A percentile compares a stretch with the other conserved stretches of the same genome.
phyloP scores from a whole-genome alignment of 2,329 filamentous ascomycete genomes.

The Microthyrium microscopicum region DNA sequence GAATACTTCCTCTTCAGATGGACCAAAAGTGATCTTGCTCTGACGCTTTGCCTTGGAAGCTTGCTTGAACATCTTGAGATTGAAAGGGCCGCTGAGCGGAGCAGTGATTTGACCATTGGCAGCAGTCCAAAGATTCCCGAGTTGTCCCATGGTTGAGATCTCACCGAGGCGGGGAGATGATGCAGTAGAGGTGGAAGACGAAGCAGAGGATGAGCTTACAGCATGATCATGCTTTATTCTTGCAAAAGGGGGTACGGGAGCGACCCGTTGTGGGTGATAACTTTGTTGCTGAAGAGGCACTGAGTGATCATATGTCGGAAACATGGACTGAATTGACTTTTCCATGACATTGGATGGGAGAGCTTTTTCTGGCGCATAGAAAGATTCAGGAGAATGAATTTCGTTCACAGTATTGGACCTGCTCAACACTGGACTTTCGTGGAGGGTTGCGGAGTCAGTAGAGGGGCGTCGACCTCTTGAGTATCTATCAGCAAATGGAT shows the following conservation, averaged over 20 bases:
- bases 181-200: slow-evolving; percentile 10
- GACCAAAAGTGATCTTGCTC: slow-evolving; percentile 48
- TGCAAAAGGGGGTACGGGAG: slow-evolving; percentile 46
- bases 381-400: slow-evolving; percentile 1
- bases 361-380: background rate
- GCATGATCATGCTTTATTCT: slow-evolving; percentile 43
- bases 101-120: slow-evolving; percentile 36
- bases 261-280: slow-evolving; percentile 50
- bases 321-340: slow-evolving; percentile 58
- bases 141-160: slow-evolving; percentile 38
- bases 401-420: slow-evolving; percentile 1
- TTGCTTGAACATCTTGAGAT: slow-evolving; percentile 26
- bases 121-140: slow-evolving; percentile 51
- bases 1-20: slow-evolving; percentile 50
- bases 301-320: slow-evolving; percentile 55
- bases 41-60: slow-evolving; percentile 37
- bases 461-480: background rate
- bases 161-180: slow-evolving; percentile 15
- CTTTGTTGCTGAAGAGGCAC: slow-evolving; percentile 49
- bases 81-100: slow-evolving; percentile 17
- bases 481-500: background rate
- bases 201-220: slow-evolving; percentile 15
- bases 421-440: slow-evolving; percentile 2
- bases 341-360: too few species aligned
- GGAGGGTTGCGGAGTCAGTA: background rate